Base-by-base conservation (phyloP, 2,329 filamentous ascomycete species). In the Fusarium sp. region DNA sequence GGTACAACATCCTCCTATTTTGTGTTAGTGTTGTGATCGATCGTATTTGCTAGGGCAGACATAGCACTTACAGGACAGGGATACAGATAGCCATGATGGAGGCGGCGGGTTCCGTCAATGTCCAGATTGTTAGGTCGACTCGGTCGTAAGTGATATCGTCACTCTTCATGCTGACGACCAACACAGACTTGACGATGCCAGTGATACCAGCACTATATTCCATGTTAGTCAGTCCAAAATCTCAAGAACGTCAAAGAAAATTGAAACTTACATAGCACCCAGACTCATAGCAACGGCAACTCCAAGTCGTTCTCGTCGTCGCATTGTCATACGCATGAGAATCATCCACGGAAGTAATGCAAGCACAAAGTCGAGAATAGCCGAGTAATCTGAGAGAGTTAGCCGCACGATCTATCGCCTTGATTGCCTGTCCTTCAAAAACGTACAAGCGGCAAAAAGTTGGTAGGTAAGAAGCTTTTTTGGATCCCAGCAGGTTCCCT, bases 51-150 rank as follows among this genome's bases (percentile, higher is more conserved):
- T 22, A 7, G 9, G 7, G 28, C 30, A 5, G 2, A 1, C 0
- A 6, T 11, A 2, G 5, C 9, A 70, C 77, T 61, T 63, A 78
- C 76, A 79, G 41, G 4, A 79, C 68, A 2, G 77, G 77, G 22
- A 79, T 76, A 1, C 71, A 78, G 2, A 78, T 69, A 10, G 77
- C 77, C 77, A 79, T 79, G 50, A 79, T 79, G 1, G 77, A 78
- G 1, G 72, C 76, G 2, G 77, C 76, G 6, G 77, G 77, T 35
- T 79, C 77, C 1, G 75, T 71, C 33, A 79, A 33, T 2, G 76
- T 78, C 77, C 77, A 79, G 7, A 79, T 79, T 1, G 76, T 78
- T 6, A 79, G 61, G 53, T 79, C 77, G 14, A 78, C 72, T 7
- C 77, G 75, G 19, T 76, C 77, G 32, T 75, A 78, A 0, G 77